phyloP scores from a whole-genome alignment of 2,329 filamentous ascomycete genomes.

The Aspergillus persii region DNA sequence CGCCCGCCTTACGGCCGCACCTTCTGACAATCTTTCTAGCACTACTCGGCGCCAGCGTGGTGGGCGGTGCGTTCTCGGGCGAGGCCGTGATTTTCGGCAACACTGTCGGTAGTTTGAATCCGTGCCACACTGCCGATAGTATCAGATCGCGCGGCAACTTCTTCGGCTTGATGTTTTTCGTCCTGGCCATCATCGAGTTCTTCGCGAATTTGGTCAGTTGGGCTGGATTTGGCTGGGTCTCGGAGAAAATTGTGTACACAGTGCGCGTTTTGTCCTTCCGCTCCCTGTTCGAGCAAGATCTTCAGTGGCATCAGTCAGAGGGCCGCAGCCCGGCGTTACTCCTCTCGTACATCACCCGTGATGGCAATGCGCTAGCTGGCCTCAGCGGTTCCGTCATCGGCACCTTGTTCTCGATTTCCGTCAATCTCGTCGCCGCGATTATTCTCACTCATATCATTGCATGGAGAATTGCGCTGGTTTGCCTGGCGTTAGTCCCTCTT shows the following conservation, averaged over 20 bases:
- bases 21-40: constrained; percentile 47
- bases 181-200: constrained; percentile 59
- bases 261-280: constrained; percentile 64
- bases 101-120: constrained; percentile 56
- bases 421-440: constrained; percentile 68
- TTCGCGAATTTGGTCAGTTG: constrained; percentile 62
- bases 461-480: constrained; percentile 74
- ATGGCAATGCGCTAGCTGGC: constrained; percentile 64
- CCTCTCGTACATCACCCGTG: constrained; percentile 66
- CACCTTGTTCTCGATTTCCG: constrained; percentile 63
- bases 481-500: constrained; percentile 65
- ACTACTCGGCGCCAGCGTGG: constrained; percentile 51
- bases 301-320: constrained; percentile 69
- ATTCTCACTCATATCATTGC: constrained; percentile 68
- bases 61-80: constrained; percentile 58
- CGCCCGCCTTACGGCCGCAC: constrained; percentile 37
- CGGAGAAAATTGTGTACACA: constrained; percentile 64
- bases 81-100: constrained; percentile 61
- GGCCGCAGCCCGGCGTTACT: constrained; percentile 61
- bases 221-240: constrained; percentile 56
- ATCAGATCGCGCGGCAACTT: constrained; percentile 54
- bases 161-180: constrained; percentile 59
- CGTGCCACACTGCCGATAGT: constrained; percentile 49
- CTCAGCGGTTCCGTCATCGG: constrained; percentile 70
- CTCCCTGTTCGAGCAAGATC: constrained; percentile 63